Percentiles rank a stretch among this genome's conserved stretches.
Evolutionary conservation across 306 rosid genomes (phyloP).

Genomic region (Lagenaria siceraria): DNA sequence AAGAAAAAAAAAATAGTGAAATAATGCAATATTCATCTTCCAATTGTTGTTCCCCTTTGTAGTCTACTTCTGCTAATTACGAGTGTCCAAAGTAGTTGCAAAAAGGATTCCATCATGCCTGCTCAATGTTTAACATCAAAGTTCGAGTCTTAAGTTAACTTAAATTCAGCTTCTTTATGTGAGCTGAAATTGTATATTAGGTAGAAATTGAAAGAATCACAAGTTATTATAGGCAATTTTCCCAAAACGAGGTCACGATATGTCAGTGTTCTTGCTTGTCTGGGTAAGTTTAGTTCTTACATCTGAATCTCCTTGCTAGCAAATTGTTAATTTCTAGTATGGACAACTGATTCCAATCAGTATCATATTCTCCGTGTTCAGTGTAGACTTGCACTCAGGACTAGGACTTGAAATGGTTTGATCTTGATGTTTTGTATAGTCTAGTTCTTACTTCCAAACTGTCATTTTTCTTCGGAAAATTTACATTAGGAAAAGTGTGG

Average conservation of each 20-base stretch:
- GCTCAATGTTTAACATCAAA: not conserved
- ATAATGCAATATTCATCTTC: not conserved
- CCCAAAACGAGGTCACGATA: not conserved
- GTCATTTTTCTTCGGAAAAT: too few relatives aligned
- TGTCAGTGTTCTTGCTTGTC: not conserved
- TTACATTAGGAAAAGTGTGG: too few relatives aligned
- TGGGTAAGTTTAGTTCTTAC: not conserved
- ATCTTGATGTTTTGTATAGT: too few relatives aligned
- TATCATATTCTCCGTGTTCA: too few relatives aligned
- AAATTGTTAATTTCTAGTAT: too few relatives aligned
- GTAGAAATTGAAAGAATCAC: not conserved
- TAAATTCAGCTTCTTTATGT: not conserved
- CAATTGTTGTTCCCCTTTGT: not conserved
- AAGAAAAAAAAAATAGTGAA: not conserved
- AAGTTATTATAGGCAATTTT: not conserved
- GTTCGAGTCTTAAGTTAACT: not conserved
- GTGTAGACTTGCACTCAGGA: too few relatives aligned
- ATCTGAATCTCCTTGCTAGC: not conserved
- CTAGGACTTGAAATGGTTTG: too few relatives aligned
- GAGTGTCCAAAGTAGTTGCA: too few relatives aligned
- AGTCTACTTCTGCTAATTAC: not conserved
- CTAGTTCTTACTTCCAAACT: too few relatives aligned
- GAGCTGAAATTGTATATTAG: not conserved
- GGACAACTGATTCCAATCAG: too few relatives aligned
- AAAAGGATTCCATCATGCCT: not conserved